These are phyloP conservation scores for Chlamydomonas incerta DNA, from an alignment of 139 green algal species.

Conservation along the genomic window DNA sequence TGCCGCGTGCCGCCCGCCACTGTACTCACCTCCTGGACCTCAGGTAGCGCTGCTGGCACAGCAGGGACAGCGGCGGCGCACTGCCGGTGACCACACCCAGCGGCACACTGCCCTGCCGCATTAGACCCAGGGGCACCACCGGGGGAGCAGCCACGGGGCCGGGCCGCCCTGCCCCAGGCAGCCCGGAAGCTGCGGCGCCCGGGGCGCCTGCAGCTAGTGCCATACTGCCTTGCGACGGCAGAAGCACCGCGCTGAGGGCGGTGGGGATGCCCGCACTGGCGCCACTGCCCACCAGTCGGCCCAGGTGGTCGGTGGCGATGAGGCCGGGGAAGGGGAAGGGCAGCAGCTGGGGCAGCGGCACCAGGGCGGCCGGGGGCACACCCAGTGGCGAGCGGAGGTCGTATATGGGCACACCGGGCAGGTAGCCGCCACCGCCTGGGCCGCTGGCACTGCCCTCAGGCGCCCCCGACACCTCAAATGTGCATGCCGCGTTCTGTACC, in stretches of 20 bases:
- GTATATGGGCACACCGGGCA: constrained; percentile 40
- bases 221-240: no score
- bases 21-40: constrained; percentile 2
- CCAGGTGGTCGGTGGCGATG: not conserved
- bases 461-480: constrained; percentile 66
- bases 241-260: no score
- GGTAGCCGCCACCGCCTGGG: not conserved
- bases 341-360: constrained; percentile 5
- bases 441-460: constrained; percentile 32
- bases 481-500: constrained; percentile 74
- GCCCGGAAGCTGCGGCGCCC: no score
- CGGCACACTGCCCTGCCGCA: constrained; percentile 12
- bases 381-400: constrained; percentile 80
- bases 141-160: not conserved
- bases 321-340: not conserved
- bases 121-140: constrained; percentile 27
- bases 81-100: not conserved
- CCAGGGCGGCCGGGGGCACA: constrained; percentile 73
- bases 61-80: constrained; percentile 36
- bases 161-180: no score
- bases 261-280: no score
- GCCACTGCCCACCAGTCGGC: not conserved
- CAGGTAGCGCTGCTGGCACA: constrained; percentile 43
- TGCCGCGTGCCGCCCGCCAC: no score
- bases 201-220: no score